phyloP scores from a whole-genome alignment of 1,139 yeast species.

The Blastobotrys arbuscula region DNA sequence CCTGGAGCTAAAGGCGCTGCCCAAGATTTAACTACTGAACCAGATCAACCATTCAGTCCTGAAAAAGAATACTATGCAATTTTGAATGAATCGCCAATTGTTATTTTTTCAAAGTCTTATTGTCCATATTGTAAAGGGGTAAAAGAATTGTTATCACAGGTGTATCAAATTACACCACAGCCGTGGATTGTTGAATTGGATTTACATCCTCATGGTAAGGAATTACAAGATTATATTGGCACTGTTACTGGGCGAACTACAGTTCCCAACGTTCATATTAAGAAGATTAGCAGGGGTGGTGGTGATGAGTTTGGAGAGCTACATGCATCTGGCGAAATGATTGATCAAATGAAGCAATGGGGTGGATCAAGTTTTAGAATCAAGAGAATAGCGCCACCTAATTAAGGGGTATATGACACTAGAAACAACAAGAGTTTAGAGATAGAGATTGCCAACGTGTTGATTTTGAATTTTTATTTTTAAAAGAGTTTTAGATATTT shows the following conservation, averaged over 20 bases:
- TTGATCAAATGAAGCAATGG: slow-evolving; percentile 51
- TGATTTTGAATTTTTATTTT: too few relatives aligned
- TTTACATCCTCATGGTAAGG: slow-evolving; percentile 60
- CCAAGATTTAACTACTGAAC: slow-evolving; percentile 29
- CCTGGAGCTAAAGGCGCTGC: slow-evolving; percentile 11
- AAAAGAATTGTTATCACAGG: slow-evolving; percentile 57
- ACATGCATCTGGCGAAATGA: slow-evolving; percentile 52
- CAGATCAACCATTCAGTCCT: slow-evolving; percentile 46
- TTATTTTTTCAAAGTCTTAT: slow-evolving; percentile 44
- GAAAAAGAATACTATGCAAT: slow-evolving; percentile 56
- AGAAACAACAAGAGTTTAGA: too few relatives aligned
- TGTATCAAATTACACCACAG: slow-evolving; percentile 66
- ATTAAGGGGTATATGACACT: too few relatives aligned
- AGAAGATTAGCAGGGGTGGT: slow-evolving; percentile 88
- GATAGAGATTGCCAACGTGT: too few relatives aligned
- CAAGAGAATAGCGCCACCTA: slow-evolving; percentile 43
- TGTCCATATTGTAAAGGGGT: slow-evolving; percentile 65
- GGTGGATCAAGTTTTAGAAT: slow-evolving; percentile 53
- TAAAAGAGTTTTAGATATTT: too few relatives aligned
- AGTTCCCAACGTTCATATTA: slow-evolving; percentile 87
- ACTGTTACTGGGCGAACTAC: slow-evolving; percentile 83
- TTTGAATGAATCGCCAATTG: slow-evolving; percentile 54
- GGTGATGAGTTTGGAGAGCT: slow-evolving; percentile 68
- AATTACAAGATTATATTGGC: slow-evolving; percentile 70
- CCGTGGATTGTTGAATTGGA: slow-evolving; percentile 79